Conservation (phyloP, 352 stramenopile species). For the Globisporangium solare region DNA sequence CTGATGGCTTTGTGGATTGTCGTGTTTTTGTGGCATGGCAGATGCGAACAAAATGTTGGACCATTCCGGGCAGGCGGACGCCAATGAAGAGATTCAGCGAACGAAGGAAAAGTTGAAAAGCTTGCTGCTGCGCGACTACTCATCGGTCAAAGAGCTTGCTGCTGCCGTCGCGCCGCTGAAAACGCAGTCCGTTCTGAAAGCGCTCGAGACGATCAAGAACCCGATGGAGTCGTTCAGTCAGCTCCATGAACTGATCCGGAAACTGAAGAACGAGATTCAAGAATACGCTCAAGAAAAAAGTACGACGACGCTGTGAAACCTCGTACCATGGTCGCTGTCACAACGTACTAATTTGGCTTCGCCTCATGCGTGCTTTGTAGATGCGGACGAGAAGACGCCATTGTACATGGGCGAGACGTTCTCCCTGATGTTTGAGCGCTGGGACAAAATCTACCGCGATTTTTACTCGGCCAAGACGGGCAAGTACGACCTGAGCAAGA, state of each 20-base stretch:
- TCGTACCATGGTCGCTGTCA: background rate
- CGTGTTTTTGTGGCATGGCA: constrained; percentile 13
- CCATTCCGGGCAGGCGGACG: constrained; percentile 96
- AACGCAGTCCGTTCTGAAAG: constrained; percentile 72
- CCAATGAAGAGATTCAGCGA: constrained; percentile 87
- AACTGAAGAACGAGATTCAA: constrained; percentile 72
- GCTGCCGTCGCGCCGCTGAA: constrained; percentile 62
- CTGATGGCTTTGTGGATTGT: no score
- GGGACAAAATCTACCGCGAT: constrained; percentile 93
- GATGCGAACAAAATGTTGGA: constrained; percentile 98
- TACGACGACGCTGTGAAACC: constrained; percentile 13
- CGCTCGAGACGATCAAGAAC: constrained; percentile 79
- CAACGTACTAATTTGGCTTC: no score
- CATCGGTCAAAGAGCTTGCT: constrained; percentile 58
- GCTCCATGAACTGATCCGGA: constrained; percentile 75
- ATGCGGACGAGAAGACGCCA: constrained; percentile 76
- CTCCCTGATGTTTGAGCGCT: constrained; percentile 89
- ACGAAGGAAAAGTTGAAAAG: constrained; percentile 88
- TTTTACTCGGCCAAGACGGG: constrained; percentile 91
- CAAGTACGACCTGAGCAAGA: constrained; percentile 93
- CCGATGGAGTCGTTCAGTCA: constrained; percentile 64
- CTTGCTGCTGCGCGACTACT: constrained; percentile 85
- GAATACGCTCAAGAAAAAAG: constrained; percentile 62
- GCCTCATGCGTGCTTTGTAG: constrained; percentile 34
- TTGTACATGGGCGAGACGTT: constrained; percentile 98